Percentiles rank a stretch among this genome's conserved stretches.
These are phyloP conservation scores for Naganishia sp. DNA, from an alignment of 1,284 basidiomycete species.

Conservation along the genomic window DNA sequence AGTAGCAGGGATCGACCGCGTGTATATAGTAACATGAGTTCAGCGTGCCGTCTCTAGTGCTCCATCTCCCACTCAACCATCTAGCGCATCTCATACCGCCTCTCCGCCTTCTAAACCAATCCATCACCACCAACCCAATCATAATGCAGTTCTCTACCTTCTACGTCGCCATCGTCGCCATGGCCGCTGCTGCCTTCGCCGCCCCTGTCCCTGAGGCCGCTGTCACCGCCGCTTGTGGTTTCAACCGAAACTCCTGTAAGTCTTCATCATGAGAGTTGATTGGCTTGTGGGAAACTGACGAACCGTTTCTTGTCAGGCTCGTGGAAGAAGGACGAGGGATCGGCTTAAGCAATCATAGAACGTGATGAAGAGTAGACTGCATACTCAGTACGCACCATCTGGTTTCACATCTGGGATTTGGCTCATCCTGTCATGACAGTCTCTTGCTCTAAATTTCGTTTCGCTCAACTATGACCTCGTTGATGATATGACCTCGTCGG, in stretches of 20 bases:
- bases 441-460: neutral
- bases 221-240: slow-evolving; percentile 25
- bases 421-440: too few relatives aligned
- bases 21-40: slow-evolving; percentile 10
- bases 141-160: slow-evolving; percentile 42
- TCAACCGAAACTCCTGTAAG: slow-evolving; percentile 23
- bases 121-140: slow-evolving; percentile 15
- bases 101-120: slow-evolving; percentile 7
- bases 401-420: too few relatives aligned
- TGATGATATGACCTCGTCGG: neutral
- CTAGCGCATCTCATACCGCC: slow-evolving; percentile 15
- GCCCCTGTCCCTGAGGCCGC: slow-evolving; percentile 38
- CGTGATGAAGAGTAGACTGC: neutral
- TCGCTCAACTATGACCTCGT: slow-evolving; percentile 8
- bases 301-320: neutral
- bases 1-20: slow-evolving; percentile 12
- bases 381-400: neutral
- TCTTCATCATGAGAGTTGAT: neutral
- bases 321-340: slow-evolving; percentile 24
- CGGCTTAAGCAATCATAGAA: neutral
- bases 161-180: slow-evolving; percentile 36
- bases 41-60: slow-evolving; percentile 8
- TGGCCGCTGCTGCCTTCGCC: slow-evolving; percentile 37
- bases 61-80: neutral
- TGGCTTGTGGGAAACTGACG: neutral